Conservation (phyloP, 768 basidiomycete genomes). For the Zangia roseola region DNA sequence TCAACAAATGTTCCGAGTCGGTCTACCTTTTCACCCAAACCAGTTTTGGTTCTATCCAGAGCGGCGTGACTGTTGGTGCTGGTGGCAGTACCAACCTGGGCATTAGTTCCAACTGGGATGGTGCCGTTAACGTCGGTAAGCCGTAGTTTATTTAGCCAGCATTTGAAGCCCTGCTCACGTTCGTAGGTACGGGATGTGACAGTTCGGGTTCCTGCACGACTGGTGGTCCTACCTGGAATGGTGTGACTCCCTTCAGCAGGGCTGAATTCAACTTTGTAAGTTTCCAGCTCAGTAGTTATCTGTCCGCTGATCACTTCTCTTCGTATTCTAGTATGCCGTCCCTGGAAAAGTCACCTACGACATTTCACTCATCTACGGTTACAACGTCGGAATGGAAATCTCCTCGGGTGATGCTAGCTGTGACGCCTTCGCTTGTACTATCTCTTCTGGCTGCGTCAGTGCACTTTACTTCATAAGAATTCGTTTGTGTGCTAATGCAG, state of each 20-base stretch:
- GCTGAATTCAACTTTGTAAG: slow-evolving; percentile 34
- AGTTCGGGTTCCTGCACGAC: slow-evolving; percentile 26
- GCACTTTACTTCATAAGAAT: background rate
- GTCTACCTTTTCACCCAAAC: slow-evolving; percentile 32
- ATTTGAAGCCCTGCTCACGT: slow-evolving; percentile 3
- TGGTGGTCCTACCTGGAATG: slow-evolving; percentile 31
- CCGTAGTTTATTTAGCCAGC: background rate
- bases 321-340: slow-evolving; percentile 17
- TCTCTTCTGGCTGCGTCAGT: slow-evolving; percentile 32
- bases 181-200: slow-evolving; percentile 28
- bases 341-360: slow-evolving; percentile 31
- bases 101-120: slow-evolving; percentile 33
- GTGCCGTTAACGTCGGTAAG: slow-evolving; percentile 32
- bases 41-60: slow-evolving; percentile 27
- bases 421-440: slow-evolving; percentile 32
- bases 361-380: slow-evolving; percentile 34
- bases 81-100: slow-evolving; percentile 28
- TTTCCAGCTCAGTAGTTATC: background rate
- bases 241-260: slow-evolving; percentile 31
- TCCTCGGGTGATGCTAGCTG: slow-evolving; percentile 26
- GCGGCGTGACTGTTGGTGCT: slow-evolving; percentile 24
- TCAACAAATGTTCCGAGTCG: slow-evolving; percentile 23
- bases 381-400: slow-evolving; percentile 36
- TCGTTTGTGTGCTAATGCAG: background rate
- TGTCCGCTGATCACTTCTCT: background rate